These are phyloP conservation scores for Microsporum canis DNA, from an alignment of 2,329 filamentous ascomycete genomes.

Conservation along the genomic window DNA sequence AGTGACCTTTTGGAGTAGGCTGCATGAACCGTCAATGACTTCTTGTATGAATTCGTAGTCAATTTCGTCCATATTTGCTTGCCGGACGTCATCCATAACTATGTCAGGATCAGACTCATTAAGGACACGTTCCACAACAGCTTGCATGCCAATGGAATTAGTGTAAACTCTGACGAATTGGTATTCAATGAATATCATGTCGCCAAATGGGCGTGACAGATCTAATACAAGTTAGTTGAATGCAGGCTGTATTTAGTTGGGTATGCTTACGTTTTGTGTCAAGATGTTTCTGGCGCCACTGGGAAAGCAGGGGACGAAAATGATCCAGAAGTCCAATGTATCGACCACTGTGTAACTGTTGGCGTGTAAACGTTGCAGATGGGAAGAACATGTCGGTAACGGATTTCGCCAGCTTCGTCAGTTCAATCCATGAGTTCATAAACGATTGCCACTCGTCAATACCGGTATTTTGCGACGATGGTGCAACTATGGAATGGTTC, in stretches of 20 bases:
- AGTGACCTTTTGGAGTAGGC: constrained; percentile 41
- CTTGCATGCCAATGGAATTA: constrained; percentile 43
- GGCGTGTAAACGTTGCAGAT: constrained; percentile 29
- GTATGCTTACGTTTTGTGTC: constrained; percentile 11
- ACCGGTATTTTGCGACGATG: constrained; percentile 23
- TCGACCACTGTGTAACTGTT: constrained; percentile 36
- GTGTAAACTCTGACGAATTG: constrained; percentile 36
- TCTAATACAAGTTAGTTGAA: not conserved
- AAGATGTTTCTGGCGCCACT: constrained; percentile 32
- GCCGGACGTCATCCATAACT: constrained; percentile 26
- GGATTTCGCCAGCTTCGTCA: constrained; percentile 40
- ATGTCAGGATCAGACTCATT: constrained; percentile 24
- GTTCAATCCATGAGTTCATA: constrained; percentile 43
- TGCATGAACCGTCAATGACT: constrained; percentile 44
- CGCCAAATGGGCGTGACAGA: constrained; percentile 28
- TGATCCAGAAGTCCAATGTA: constrained; percentile 42
- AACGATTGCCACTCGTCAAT: constrained; percentile 41
- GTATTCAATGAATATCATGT: constrained; percentile 44
- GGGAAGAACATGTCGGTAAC: constrained; percentile 45
- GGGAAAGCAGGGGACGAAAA: constrained; percentile 32
- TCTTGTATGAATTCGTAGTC: constrained; percentile 47
- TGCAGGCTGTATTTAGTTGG: not conserved
- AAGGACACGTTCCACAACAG: constrained; percentile 44
- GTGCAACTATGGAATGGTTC: constrained; percentile 30
- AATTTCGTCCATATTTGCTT: constrained; percentile 37